phyloP scores from a whole-genome alignment of 2,329 filamentous ascomycete genomes.

The Emergomyces africanus region DNA sequence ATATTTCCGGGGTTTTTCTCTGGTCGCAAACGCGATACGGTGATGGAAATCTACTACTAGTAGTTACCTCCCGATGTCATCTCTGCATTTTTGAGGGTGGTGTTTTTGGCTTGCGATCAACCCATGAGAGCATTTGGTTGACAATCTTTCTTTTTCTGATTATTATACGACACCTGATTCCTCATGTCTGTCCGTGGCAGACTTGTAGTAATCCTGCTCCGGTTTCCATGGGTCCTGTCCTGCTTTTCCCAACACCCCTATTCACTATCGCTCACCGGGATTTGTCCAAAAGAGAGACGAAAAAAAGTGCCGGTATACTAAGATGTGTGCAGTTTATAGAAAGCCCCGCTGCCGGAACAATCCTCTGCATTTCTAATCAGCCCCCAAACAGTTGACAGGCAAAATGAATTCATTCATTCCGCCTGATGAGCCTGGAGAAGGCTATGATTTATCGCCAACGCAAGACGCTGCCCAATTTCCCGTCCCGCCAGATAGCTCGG shows the following conservation, averaged over 20 bases:
- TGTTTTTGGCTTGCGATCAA: not conserved
- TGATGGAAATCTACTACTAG: not conserved
- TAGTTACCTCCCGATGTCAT: too few relatives aligned
- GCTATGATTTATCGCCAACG: not conserved
- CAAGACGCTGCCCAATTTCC: not conserved
- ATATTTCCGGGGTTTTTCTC: not conserved
- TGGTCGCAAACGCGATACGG: not conserved
- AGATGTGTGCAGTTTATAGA: conserved; percentile 7
- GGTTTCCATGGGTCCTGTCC: not conserved
- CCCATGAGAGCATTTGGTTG: not conserved
- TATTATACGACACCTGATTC: not conserved
- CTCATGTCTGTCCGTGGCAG: not conserved
- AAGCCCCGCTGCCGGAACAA: conserved; percentile 6
- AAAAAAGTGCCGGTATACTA: conserved; percentile 1
- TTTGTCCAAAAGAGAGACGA: not conserved
- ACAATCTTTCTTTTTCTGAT: not conserved
- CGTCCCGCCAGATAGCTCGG: not conserved
- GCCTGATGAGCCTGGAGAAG: not conserved
- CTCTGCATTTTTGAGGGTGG: not conserved
- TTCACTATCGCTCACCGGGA: not conserved
- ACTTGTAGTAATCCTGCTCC: not conserved
- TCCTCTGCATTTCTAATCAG: not conserved
- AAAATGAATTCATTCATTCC: conserved; percentile 2
- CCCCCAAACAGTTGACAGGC: not conserved
- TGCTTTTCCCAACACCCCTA: not conserved